These are phyloP conservation scores for Boletus rex-veris DNA, from an alignment of 768 basidiomycete genomes.

Conservation along the genomic window DNA sequence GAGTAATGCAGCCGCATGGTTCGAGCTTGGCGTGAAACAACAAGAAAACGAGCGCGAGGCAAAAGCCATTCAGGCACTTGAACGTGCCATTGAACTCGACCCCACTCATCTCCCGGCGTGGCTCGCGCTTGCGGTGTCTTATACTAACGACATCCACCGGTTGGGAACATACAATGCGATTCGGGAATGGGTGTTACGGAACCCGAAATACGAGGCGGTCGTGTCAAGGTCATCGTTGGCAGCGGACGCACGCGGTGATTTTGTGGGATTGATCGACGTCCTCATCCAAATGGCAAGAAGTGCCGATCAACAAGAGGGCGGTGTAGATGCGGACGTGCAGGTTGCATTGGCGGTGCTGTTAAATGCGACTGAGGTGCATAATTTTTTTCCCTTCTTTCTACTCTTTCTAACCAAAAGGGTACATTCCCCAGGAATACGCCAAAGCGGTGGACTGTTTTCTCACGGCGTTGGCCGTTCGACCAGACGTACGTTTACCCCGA, in stretches of 20 bases:
- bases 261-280: constrained; percentile 61
- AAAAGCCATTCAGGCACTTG: constrained; percentile 82
- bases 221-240: constrained; percentile 38
- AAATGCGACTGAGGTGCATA: constrained; percentile 81
- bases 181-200: constrained; percentile 73
- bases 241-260: constrained; percentile 28
- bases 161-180: constrained; percentile 75
- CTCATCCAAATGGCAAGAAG: constrained; percentile 78
- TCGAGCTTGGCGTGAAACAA: constrained; percentile 89
- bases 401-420: neutral
- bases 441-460: constrained; percentile 95
- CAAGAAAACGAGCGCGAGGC: constrained; percentile 97
- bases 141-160: constrained; percentile 85
- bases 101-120: constrained; percentile 73
- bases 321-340: constrained; percentile 92
- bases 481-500: constrained; percentile 56
- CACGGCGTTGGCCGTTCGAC: constrained; percentile 81
- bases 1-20: constrained; percentile 75
- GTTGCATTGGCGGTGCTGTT: constrained; percentile 90
- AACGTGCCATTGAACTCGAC: constrained; percentile 77
- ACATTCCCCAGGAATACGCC: constrained; percentile 65
- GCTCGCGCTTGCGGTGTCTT: constrained; percentile 87
- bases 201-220: constrained; percentile 46
- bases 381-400: neutral
- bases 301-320: constrained; percentile 40